Conservation (phyloP, 2,329 filamentous ascomycete species). For the Neospermospora avenae region DNA sequence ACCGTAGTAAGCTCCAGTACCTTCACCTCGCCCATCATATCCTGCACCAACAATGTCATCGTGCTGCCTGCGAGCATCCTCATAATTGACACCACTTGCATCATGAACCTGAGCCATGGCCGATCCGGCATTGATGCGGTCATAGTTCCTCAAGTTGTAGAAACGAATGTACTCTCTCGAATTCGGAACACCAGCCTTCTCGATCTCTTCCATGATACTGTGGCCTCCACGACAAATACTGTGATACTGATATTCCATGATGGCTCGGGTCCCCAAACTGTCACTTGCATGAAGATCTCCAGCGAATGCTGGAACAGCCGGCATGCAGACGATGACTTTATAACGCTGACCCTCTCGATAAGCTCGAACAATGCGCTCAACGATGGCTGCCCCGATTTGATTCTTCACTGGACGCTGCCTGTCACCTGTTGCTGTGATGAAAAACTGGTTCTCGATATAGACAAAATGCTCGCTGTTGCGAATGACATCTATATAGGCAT, state of each 20-base stretch:
- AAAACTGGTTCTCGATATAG: conserved; percentile 83
- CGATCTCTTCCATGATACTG: conserved; percentile 72
- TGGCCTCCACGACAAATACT: conserved; percentile 74
- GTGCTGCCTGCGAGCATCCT: conserved; percentile 60
- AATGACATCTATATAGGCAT: conserved; percentile 76
- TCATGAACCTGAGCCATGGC: conserved; percentile 60
- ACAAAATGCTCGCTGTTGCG: conserved; percentile 66
- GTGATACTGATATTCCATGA: conserved; percentile 85
- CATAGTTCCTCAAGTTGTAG: conserved; percentile 82
- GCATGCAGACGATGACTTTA: conserved; percentile 74
- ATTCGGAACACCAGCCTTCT: conserved; percentile 61
- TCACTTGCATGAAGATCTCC: conserved; percentile 73
- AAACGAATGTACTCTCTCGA: conserved; percentile 74
- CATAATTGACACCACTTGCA: conserved; percentile 64
- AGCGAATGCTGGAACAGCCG: conserved; percentile 77
- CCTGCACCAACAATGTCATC: conserved; percentile 54
- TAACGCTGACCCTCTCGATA: conserved; percentile 63
- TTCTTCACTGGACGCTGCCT: conserved; percentile 72
- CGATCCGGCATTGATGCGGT: conserved; percentile 70
- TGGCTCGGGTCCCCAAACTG: conserved; percentile 73
- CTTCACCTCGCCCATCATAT: conserved; percentile 39
- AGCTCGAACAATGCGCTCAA: conserved; percentile 72
- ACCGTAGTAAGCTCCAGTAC: conserved; percentile 36
- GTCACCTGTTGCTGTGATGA: conserved; percentile 76
- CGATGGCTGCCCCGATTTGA: conserved; percentile 74